A percentile compares a stretch with the other conserved stretches of the same genome.
Evolutionary conservation across 169 alveolate species (phyloP).

Genomic region (Babesia microti): DNA sequence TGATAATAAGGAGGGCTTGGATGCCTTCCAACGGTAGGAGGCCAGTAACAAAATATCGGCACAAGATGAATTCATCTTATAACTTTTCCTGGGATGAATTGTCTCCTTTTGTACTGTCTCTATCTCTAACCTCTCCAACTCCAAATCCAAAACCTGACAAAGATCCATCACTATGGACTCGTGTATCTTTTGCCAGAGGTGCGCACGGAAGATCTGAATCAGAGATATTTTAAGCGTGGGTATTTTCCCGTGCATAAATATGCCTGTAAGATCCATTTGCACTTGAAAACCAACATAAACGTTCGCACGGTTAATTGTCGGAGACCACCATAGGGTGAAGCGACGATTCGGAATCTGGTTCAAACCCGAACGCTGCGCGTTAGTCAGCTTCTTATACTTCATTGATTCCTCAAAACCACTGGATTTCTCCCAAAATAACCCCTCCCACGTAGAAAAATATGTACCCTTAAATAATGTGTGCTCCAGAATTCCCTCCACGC

Average conservation of each 20-base stretch:
- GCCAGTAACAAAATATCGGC: constrained; percentile 98
- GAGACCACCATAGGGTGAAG: constrained; percentile 99
- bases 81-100: constrained; percentile 98
- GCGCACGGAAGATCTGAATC: constrained; percentile 99
- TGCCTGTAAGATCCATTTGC: constrained; percentile 99
- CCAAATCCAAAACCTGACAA: constrained; percentile 97
- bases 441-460: constrained; percentile 99
- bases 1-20: constrained; percentile 93
- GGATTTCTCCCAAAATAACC: constrained; percentile 99
- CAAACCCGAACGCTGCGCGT: constrained; percentile 99
- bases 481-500: constrained; percentile 98
- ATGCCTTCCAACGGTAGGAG: constrained; percentile 92
- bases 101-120: constrained; percentile 99
- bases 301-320: constrained; percentile 99
- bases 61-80: constrained; percentile 99
- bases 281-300: constrained; percentile 99
- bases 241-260: constrained; percentile 99
- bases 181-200: constrained; percentile 99
- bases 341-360: constrained; percentile 99
- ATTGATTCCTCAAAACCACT: constrained; percentile 97
- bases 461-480: constrained; percentile 99
- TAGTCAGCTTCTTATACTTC: constrained; percentile 98
- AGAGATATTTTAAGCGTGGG: constrained; percentile 98
- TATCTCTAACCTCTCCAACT: constrained; percentile 93
- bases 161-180: constrained; percentile 99